Evolutionary conservation across 129 eudicot species (phyloP).

Genomic region (Scalesia atractyloides): DNA sequence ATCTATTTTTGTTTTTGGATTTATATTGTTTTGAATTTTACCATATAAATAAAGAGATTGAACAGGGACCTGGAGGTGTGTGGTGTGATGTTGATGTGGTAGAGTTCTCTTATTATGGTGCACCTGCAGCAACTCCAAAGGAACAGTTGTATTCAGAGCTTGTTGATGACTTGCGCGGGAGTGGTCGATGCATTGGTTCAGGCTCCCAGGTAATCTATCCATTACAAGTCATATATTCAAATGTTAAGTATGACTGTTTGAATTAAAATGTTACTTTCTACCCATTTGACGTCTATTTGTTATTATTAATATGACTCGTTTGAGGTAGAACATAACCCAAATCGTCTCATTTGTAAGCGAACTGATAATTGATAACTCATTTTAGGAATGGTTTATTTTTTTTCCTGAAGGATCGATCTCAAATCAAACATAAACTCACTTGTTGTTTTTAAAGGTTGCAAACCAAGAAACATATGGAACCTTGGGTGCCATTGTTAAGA

Average conservation of each 20-base stretch:
- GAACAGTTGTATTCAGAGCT: conserved; percentile 72
- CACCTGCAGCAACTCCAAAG: conserved; percentile 83
- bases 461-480: conserved; percentile 88
- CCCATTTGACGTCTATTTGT: neutral
- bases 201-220: conserved; percentile 69
- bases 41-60: conserved; percentile 7
- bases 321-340: neutral
- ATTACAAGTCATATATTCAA: neutral
- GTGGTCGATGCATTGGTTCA: conserved; percentile 81
- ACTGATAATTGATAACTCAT: neutral
- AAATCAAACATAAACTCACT: neutral
- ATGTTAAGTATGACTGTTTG: neutral
- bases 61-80: conserved; percentile 89
- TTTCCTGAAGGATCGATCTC: neutral
- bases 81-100: conserved; percentile 94
- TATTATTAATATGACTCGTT: neutral
- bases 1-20: neutral
- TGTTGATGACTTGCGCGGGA: conserved; percentile 83
- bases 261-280: neutral
- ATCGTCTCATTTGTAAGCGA: no score
- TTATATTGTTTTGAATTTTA: neutral
- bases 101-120: conserved; percentile 77
- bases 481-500: conserved; percentile 78
- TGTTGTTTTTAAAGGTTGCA: conserved; percentile 55
- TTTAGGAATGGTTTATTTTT: neutral